These are phyloP conservation scores for Dipodascopsis uninucleata DNA, from an alignment of 805 yeast genomes.

Conservation along the genomic window DNA sequence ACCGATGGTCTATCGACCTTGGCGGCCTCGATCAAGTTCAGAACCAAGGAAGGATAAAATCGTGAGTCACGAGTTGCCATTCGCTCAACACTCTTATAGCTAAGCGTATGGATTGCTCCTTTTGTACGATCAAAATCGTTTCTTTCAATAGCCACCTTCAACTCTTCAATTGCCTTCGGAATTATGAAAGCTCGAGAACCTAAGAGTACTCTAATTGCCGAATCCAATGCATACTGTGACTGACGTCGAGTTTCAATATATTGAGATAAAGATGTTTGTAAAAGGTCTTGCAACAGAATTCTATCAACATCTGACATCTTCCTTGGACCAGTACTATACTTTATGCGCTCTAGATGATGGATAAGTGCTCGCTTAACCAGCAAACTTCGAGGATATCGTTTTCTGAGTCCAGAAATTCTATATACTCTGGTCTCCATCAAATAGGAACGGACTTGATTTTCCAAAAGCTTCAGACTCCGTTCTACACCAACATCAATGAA, in stretches of 20 bases:
- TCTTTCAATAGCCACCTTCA: slow-evolving; percentile 48
- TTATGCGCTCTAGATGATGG: slow-evolving; percentile 70
- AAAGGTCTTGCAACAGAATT: slow-evolving; percentile 59
- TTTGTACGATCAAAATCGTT: slow-evolving; percentile 55
- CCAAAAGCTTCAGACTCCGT: slow-evolving; percentile 54
- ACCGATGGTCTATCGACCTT: slow-evolving; percentile 20
- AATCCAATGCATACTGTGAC: slow-evolving; percentile 65
- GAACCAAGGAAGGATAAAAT: slow-evolving; percentile 11
- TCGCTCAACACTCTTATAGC: slow-evolving; percentile 16
- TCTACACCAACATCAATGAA: slow-evolving; percentile 77
- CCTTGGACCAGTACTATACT: slow-evolving; percentile 68
- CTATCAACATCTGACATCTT: slow-evolving; percentile 64
- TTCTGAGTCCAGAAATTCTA: slow-evolving; percentile 56
- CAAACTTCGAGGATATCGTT: slow-evolving; percentile 73
- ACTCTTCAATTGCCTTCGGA: slow-evolving; percentile 46
- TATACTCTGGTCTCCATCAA: slow-evolving; percentile 57
- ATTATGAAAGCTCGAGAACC: slow-evolving; percentile 60
- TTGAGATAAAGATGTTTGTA: slow-evolving; percentile 60
- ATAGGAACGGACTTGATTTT: slow-evolving; percentile 51
- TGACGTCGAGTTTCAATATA: slow-evolving; percentile 65
- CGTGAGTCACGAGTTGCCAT: slow-evolving; percentile 13
- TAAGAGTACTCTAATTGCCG: slow-evolving; percentile 65
- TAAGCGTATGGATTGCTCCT: slow-evolving; percentile 44
- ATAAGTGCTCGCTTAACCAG: slow-evolving; percentile 70
- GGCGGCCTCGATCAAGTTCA: slow-evolving; percentile 14